phyloP scores from a whole-genome alignment of 1,284 basidiomycete species.

The Taiwanofungus camphoratus region DNA sequence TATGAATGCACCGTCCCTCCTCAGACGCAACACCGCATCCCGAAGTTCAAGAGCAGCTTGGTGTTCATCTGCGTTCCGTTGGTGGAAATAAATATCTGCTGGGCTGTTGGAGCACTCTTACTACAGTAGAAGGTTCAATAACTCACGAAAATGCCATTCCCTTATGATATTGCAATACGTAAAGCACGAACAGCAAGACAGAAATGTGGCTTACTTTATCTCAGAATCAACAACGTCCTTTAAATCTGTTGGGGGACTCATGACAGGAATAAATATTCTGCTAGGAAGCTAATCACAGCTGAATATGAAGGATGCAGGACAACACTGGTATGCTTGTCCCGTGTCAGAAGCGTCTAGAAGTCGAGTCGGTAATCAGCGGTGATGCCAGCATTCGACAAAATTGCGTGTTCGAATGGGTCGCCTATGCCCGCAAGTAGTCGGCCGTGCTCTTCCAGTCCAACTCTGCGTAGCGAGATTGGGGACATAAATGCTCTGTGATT shows the following conservation, averaged over 20 bases:
- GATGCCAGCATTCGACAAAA: too few species aligned
- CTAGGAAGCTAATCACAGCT: too few species aligned
- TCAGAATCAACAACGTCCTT: slow-evolving; percentile 56
- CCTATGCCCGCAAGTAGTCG: too few species aligned
- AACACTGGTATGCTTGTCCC: too few species aligned
- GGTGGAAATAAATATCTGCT: slow-evolving; percentile 72
- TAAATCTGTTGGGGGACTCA: slow-evolving; percentile 47
- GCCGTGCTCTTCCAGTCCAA: too few species aligned
- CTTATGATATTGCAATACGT: slow-evolving; percentile 28
- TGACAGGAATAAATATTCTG: too few species aligned
- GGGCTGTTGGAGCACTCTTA: background rate
- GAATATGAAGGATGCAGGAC: too few species aligned
- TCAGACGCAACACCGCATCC: slow-evolving; percentile 61
- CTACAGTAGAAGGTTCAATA: background rate
- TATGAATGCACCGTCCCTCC: slow-evolving; percentile 69
- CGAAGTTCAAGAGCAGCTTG: slow-evolving; percentile 60
- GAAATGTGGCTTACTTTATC: slow-evolving; percentile 46
- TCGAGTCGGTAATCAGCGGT: too few species aligned
- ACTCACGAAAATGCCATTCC: slow-evolving; percentile 74
- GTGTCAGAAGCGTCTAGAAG: too few species aligned
- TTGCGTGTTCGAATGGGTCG: too few species aligned
- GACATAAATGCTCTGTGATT: too few species aligned
- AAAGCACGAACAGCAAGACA: background rate
- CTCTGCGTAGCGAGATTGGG: too few species aligned
- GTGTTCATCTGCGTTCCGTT: slow-evolving; percentile 56